Conservation (phyloP, 352 stramenopile species). For the Aphanomyces astaci region DNA sequence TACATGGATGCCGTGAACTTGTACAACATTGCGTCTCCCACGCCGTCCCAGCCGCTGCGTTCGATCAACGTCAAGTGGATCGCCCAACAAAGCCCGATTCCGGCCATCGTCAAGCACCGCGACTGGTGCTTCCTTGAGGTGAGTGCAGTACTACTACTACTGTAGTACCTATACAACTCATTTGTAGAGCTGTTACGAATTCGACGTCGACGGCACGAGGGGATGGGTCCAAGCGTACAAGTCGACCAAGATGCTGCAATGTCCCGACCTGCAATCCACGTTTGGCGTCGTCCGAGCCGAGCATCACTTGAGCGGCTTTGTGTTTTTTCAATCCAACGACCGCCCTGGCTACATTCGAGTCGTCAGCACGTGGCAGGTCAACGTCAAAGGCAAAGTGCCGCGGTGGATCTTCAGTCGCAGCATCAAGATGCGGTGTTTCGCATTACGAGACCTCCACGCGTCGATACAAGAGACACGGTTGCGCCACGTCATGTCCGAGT, state of each 20-base stretch:
- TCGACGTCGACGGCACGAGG: neutral
- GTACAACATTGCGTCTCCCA: neutral
- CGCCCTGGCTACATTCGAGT: neutral
- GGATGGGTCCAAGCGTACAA: conserved; percentile 3
- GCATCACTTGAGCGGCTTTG: neutral
- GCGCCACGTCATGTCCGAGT: neutral
- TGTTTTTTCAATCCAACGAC: neutral
- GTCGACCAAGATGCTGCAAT: neutral
- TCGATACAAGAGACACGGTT: neutral
- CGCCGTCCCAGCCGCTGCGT: neutral
- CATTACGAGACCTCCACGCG: neutral
- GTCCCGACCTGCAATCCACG: neutral
- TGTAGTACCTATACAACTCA: neutral
- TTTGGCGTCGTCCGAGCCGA: neutral
- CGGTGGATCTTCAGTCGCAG: neutral
- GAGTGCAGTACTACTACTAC: neutral
- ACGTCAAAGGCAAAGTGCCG: neutral
- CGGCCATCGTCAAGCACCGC: neutral
- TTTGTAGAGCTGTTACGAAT: neutral
- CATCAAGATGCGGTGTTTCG: neutral
- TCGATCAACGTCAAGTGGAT: neutral
- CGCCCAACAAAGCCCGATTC: neutral
- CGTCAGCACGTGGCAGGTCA: neutral
- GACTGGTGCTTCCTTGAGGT: conserved; percentile 2
- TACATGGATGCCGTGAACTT: neutral